Conservation (phyloP, 2,329 filamentous ascomycete species). For the Biscogniauxia marginata region DNA sequence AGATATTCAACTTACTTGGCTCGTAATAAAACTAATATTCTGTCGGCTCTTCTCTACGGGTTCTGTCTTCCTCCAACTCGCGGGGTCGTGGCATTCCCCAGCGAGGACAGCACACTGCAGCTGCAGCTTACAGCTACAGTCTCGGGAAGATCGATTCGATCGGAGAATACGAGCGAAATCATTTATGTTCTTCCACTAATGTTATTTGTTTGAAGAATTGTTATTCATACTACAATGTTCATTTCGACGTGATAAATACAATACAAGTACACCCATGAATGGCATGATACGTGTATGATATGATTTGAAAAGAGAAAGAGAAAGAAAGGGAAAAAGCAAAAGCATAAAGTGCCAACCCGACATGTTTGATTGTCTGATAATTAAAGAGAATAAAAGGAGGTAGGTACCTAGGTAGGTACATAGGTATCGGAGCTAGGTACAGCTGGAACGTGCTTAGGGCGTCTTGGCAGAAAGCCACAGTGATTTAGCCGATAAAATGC, state of each 20-base stretch:
- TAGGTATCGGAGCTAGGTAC: neutral
- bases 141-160: too few relatives aligned
- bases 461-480: too few relatives aligned
- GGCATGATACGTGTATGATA: neutral
- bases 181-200: neutral
- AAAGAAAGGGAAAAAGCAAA: too few relatives aligned
- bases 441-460: too few relatives aligned
- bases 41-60: neutral
- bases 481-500: slow-evolving; percentile 11
- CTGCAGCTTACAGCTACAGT: too few relatives aligned
- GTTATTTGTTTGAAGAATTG: neutral
- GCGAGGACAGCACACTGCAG: too few relatives aligned
- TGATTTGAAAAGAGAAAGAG: neutral
- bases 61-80: neutral
- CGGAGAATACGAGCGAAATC: neutral
- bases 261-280: slow-evolving; percentile 1
- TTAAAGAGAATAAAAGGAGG: too few relatives aligned
- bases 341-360: too few relatives aligned
- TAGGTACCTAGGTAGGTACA: neutral
- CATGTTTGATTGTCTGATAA: too few relatives aligned
- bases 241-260: neutral
- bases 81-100: neutral
- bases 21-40: slow-evolving; percentile 13
- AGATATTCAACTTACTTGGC: slow-evolving; percentile 16
- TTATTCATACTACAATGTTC: neutral